Conservation (phyloP, 2,329 filamentous ascomycete species). For the Diaporthe citriasiana region DNA sequence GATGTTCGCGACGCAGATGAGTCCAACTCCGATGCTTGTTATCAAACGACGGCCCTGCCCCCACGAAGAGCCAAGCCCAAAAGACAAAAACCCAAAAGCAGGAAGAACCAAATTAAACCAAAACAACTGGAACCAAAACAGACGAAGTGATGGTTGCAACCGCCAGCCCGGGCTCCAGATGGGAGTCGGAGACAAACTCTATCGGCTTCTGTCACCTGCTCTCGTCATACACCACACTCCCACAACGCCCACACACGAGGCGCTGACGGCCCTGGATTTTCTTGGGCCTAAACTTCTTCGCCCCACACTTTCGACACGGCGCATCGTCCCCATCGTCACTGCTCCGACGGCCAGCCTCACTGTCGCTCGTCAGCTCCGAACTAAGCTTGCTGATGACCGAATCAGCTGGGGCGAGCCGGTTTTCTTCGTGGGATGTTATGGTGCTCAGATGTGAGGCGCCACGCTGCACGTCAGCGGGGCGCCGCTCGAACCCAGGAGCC, state of each 20-base stretch:
- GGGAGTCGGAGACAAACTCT: background rate
- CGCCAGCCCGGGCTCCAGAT: background rate
- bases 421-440: slow-evolving; percentile 42
- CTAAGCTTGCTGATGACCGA: slow-evolving; percentile 70
- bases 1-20: background rate
- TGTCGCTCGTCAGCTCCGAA: slow-evolving; percentile 64
- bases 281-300: slow-evolving; percentile 71
- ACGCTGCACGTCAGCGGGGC: slow-evolving; percentile 39
- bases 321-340: slow-evolving; percentile 58
- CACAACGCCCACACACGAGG: slow-evolving; percentile 73
- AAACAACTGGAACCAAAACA: background rate
- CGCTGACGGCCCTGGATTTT: slow-evolving; percentile 67
- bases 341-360: slow-evolving; percentile 50
- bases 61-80: background rate
- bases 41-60: background rate
- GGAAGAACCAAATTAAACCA: background rate
- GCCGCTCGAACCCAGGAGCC: slow-evolving; percentile 25
- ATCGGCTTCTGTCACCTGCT: background rate
- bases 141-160: background rate
- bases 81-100: background rate
- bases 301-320: slow-evolving; percentile 71
- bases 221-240: slow-evolving; percentile 48
- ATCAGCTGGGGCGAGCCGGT: slow-evolving; percentile 50
- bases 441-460: slow-evolving; percentile 37
- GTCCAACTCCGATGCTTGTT: slow-evolving; percentile 29